Conservation (phyloP, 2,329 filamentous ascomycete genomes). For the Endoconidiophora polonica region DNA sequence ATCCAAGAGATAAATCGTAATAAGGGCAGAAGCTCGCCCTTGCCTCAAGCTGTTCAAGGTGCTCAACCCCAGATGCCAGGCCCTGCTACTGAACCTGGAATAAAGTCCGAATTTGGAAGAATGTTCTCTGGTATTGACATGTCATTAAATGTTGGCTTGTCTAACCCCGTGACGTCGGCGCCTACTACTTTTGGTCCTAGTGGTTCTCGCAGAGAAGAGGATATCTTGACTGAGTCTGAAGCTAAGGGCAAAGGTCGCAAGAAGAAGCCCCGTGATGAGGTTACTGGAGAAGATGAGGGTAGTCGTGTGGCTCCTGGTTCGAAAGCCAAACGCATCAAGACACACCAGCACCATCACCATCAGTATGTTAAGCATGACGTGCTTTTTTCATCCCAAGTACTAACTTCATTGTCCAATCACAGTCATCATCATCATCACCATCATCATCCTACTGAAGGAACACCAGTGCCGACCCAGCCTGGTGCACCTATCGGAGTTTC, state of each 20-base stretch:
- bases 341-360: conserved; percentile 42
- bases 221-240: conserved; percentile 29
- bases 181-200: conserved; percentile 19
- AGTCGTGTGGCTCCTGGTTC: conserved; percentile 45
- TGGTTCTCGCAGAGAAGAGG: conserved; percentile 35
- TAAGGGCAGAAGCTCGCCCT: conserved; percentile 67
- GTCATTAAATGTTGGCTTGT: conserved; percentile 33
- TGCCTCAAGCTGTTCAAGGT: conserved; percentile 87
- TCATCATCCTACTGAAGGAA: conserved; percentile 38
- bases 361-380: conserved; percentile 32
- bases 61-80: conserved; percentile 68
- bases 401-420: conserved; percentile 13
- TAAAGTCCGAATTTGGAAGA: conserved; percentile 86
- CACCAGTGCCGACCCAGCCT: not conserved
- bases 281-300: conserved; percentile 47
- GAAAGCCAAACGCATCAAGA: conserved; percentile 51
- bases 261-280: conserved; percentile 64
- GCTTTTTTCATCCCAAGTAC: not conserved
- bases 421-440: conserved; percentile 34
- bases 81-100: conserved; percentile 66
- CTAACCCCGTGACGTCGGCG: conserved; percentile 31
- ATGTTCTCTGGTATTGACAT: conserved; percentile 86
- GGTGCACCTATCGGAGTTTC: not conserved
- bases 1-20: conserved; percentile 61
- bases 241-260: conserved; percentile 30